A percentile compares a stretch with the other conserved stretches of the same genome.
phyloP scores from a whole-genome alignment of 768 basidiomycete genomes.

The Lactifluus hygrophoroides region DNA sequence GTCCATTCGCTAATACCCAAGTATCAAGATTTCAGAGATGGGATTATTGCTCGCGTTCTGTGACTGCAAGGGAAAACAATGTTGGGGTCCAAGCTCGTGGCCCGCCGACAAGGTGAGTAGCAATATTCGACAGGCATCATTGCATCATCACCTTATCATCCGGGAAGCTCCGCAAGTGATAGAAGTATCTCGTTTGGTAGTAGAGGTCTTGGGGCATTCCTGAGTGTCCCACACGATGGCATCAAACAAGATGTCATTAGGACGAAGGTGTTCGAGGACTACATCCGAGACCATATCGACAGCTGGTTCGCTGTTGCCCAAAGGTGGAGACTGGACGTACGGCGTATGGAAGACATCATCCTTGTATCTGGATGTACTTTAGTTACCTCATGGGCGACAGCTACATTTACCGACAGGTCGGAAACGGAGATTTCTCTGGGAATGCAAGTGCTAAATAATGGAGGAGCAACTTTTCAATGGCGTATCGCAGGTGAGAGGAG shows the following conservation, averaged over 20 bases:
- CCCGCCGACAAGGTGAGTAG: not conserved
- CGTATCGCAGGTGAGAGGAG: not conserved
- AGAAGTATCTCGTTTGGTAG: not conserved
- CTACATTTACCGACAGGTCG: not conserved
- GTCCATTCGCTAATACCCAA: not conserved
- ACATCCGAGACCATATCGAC: conserved; percentile 7
- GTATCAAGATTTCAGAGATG: not conserved
- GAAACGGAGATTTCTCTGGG: not conserved
- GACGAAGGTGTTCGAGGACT: conserved; percentile 6
- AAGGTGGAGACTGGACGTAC: not conserved
- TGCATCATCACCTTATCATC: not conserved
- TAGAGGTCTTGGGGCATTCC: not conserved
- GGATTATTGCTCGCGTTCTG: not conserved
- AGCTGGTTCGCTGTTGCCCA: conserved; percentile 1
- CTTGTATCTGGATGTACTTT: conserved; percentile 8
- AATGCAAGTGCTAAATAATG: not conserved
- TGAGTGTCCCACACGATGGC: not conserved
- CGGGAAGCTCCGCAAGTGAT: not conserved
- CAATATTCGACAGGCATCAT: not conserved
- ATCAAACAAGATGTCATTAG: not conserved
- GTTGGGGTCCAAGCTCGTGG: not conserved
- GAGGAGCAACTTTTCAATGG: not conserved
- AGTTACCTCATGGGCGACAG: conserved; percentile 1
- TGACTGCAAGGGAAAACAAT: not conserved
- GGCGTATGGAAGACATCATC: conserved; percentile 13